A percentile compares a stretch with the other conserved stretches of the same genome.
Evolutionary conservation across 306 rosid species (phyloP).

Genomic region (Malus sieversii): DNA sequence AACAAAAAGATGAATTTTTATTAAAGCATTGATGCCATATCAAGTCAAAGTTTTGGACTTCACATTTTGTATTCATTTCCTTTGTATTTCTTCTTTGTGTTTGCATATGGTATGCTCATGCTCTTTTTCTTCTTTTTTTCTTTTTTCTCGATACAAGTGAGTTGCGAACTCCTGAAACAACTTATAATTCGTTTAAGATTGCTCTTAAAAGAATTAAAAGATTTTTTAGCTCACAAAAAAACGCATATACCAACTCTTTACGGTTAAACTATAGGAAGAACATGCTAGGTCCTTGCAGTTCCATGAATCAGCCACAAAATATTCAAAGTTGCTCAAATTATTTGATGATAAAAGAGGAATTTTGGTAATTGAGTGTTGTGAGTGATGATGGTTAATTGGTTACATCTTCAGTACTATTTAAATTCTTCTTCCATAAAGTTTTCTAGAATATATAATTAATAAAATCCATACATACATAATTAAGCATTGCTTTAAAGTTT

Average conservation of each 20-base stretch:
- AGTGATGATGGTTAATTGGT: background rate
- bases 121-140: no score
- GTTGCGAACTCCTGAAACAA: no score
- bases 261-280: no score
- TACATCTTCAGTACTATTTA: constrained; percentile 2
- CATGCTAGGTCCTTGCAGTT: no score
- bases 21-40: background rate
- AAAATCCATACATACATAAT: background rate
- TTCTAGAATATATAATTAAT: background rate
- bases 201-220: no score
- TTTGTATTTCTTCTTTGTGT: background rate
- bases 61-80: background rate
- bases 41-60: background rate
- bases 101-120: background rate
- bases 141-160: no score
- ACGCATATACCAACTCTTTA: no score
- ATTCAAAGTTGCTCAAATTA: no score
- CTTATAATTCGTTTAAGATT: no score
- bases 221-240: no score
- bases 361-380: background rate
- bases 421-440: constrained; percentile 2
- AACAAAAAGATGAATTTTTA: background rate
- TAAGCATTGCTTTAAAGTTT: constrained; percentile 25
- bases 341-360: background rate
- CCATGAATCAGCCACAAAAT: background rate